These are phyloP conservation scores for Abrus pulchellus DNA, from an alignment of 306 rosid genomes.

Conservation along the genomic window DNA sequence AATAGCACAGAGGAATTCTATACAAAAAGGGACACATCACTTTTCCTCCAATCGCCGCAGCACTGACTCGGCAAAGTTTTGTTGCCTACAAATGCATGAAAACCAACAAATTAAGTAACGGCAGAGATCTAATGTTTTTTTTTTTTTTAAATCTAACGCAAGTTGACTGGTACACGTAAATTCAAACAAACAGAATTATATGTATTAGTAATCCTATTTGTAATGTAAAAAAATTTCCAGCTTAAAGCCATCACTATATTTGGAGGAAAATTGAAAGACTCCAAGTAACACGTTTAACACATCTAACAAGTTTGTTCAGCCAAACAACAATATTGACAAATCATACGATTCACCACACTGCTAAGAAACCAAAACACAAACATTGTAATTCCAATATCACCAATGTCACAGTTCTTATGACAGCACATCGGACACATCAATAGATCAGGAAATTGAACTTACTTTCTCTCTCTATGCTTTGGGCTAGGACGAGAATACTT, in stretches of 20 bases:
- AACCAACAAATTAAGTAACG: conserved; percentile 28
- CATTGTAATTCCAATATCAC: background rate
- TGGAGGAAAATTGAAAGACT: background rate
- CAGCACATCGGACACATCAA: background rate
- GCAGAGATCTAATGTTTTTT: too few relatives aligned
- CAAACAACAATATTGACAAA: background rate
- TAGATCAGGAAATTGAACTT: conserved; percentile 43
- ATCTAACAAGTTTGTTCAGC: background rate
- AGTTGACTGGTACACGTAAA: background rate
- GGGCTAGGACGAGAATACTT: conserved; percentile 98
- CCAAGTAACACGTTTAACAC: background rate
- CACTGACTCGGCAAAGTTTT: conserved; percentile 83
- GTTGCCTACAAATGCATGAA: conserved; percentile 73
- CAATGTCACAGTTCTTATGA: background rate
- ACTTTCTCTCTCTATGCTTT: conserved; percentile 87
- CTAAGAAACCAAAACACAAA: background rate
- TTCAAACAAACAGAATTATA: conserved; percentile 1
- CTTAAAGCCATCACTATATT: background rate
- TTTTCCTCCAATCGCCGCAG: conserved; percentile 83
- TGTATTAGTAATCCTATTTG: background rate
- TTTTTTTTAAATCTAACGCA: background rate
- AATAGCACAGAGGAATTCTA: conserved; percentile 10
- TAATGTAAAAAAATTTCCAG: background rate
- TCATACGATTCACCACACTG: background rate
- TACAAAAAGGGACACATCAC: conserved; percentile 47